Evolutionary conservation across 306 rosid genomes (phyloP).

Genomic region (Medicago lupulina): DNA sequence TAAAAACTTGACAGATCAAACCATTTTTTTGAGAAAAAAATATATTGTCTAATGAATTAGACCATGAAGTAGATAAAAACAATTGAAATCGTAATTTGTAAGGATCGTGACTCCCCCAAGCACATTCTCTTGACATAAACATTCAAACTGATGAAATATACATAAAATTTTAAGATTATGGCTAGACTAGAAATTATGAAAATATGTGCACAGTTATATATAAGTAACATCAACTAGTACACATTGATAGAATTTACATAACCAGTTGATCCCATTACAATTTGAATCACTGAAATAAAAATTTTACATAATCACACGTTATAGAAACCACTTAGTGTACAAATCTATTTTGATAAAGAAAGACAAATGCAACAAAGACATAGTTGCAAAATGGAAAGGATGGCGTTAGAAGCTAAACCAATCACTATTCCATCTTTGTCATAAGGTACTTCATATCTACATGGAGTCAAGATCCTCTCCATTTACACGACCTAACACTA

Average conservation of each 20-base stretch:
- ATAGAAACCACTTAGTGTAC: slow-evolving; percentile 37
- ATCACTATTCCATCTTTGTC: slow-evolving; percentile 63
- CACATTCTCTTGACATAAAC: too few species aligned
- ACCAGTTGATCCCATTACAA: slow-evolving; percentile 34
- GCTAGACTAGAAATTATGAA: not conserved
- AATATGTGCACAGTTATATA: slow-evolving; percentile 7
- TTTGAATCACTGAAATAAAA: slow-evolving; percentile 36
- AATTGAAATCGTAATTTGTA: too few species aligned
- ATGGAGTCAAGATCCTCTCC: too few species aligned
- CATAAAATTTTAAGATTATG: not conserved
- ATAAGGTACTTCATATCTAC: slow-evolving; percentile 48
- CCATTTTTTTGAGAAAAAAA: too few species aligned
- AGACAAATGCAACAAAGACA: slow-evolving; percentile 13
- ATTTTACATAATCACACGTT: slow-evolving; percentile 42
- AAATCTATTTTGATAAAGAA: slow-evolving; percentile 39
- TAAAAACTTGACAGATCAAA: too few species aligned
- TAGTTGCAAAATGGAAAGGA: slow-evolving; percentile 57
- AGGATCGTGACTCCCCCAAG: too few species aligned
- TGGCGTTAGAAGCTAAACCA: slow-evolving; percentile 61
- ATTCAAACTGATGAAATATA: too few species aligned
- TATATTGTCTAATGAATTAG: too few species aligned
- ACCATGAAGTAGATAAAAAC: too few species aligned
- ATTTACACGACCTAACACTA: slow-evolving; percentile 55
- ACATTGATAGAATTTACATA: slow-evolving; percentile 7
- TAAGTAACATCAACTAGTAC: slow-evolving; percentile 11